phyloP scores from a whole-genome alignment of 2,329 filamentous ascomycete species.

The Chrysosphaeria jannelii region DNA sequence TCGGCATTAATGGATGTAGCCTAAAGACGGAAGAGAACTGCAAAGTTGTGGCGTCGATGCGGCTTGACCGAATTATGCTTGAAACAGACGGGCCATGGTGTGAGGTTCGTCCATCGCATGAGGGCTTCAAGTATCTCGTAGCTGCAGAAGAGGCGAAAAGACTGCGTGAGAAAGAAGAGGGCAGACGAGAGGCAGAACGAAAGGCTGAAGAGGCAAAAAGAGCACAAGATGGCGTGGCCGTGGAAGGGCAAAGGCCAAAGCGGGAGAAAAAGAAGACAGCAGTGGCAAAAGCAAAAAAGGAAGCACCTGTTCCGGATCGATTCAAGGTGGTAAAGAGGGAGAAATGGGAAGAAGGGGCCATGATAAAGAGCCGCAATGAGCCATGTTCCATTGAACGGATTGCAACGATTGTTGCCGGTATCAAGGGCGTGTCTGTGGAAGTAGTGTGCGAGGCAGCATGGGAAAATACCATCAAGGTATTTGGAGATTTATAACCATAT shows the following conservation, averaged over 20 bases:
- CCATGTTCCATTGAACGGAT: conserved; percentile 65
- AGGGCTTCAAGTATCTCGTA: conserved; percentile 40
- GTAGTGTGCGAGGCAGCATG: conserved; percentile 68
- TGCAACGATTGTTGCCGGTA: conserved; percentile 60
- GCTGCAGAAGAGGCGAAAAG: conserved; percentile 6
- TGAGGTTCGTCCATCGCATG: conserved; percentile 71
- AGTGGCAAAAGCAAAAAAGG: too few species aligned
- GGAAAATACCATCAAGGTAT: conserved; percentile 55
- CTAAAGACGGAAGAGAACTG: conserved; percentile 87
- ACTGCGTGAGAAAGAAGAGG: conserved; percentile 6
- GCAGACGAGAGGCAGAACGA: conserved; percentile 3
- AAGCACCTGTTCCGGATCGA: conserved; percentile 35
- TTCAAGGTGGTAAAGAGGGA: conserved; percentile 87
- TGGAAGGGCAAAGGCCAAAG: conserved; percentile 1
- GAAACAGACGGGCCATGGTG: conserved; percentile 98
- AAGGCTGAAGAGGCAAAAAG: conserved; percentile 3
- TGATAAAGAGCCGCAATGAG: conserved; percentile 91
- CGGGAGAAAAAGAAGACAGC: conserved; percentile 8
- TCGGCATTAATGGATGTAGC: conserved; percentile 91
- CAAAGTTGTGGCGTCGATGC: conserved; percentile 50
- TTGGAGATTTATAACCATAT: conserved; percentile 17
- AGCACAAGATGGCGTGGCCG: too few species aligned
- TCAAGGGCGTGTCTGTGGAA: conserved; percentile 53
- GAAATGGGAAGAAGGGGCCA: conserved; percentile 59
- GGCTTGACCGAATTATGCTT: conserved; percentile 56